These are phyloP conservation scores for Aspergillus sparsus DNA, from an alignment of 495 filamentous ascomycete species.

Conservation along the genomic window DNA sequence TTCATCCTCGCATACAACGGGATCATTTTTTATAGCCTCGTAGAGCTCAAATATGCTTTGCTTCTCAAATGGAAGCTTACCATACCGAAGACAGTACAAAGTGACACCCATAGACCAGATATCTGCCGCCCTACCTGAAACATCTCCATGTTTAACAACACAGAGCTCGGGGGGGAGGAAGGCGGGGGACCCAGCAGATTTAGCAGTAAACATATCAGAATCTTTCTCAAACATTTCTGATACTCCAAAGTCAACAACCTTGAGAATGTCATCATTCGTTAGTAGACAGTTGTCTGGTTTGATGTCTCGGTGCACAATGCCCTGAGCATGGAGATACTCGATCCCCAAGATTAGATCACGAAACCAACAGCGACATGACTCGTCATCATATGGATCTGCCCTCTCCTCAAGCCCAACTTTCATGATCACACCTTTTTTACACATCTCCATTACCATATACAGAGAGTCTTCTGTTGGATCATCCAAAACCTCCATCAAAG, in stretches of 20 bases:
- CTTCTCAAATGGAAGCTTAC: conserved; percentile 80
- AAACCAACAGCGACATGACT: conserved; percentile 87
- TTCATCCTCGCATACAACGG: conserved; percentile 47
- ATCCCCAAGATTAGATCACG: conserved; percentile 94
- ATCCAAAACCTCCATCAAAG: conserved; percentile 89
- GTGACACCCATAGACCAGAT: conserved; percentile 99
- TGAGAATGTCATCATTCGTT: conserved; percentile 86
- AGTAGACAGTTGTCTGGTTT: conserved; percentile 96
- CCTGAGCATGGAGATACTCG: conserved; percentile 94
- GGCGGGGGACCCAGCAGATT: conserved; percentile 92
- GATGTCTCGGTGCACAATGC: conserved; percentile 94
- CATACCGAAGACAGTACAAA: conserved; percentile 89
- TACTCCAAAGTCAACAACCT: conserved; percentile 97
- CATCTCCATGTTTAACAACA: conserved; percentile 81
- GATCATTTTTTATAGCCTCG: conserved; percentile 76
- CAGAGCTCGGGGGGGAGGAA: conserved; percentile 95
- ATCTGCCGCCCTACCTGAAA: conserved; percentile 87
- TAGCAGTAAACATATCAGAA: conserved; percentile 86
- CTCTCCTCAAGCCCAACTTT: conserved; percentile 85
- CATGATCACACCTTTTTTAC: conserved; percentile 97
- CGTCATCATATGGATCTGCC: conserved; percentile 80
- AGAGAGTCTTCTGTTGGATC: conserved; percentile 93
- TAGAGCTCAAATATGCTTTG: conserved; percentile 81
- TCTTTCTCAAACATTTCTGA: conserved; percentile 97
- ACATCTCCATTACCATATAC: conserved; percentile 99